Conservation (phyloP, 345 rosid genomes). For the Murraya paniculata region DNA sequence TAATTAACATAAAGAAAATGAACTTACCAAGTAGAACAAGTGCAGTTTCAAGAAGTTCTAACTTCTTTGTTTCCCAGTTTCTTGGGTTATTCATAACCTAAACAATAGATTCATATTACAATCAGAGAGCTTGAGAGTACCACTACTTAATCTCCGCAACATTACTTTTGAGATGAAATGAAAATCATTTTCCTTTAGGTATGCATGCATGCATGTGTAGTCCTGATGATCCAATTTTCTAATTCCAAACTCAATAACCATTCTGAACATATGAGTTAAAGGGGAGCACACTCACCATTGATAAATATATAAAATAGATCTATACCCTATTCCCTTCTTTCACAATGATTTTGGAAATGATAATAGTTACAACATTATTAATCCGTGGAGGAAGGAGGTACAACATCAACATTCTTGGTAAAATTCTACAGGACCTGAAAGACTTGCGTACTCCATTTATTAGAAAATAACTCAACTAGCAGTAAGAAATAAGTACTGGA, state of each 20-base stretch:
- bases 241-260: background rate
- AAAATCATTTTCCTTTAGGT: background rate
- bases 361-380: background rate
- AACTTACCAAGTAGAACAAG: slow-evolving; percentile 31
- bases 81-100: slow-evolving; percentile 27
- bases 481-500: background rate
- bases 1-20: background rate
- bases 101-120: background rate
- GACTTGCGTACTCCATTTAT: background rate
- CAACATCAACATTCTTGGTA: background rate
- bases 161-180: background rate
- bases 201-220: background rate
- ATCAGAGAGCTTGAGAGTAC: background rate
- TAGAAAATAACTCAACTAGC: background rate
- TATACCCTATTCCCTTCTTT: background rate
- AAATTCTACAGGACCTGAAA: background rate
- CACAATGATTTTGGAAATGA: background rate
- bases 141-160: background rate
- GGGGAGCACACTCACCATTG: background rate
- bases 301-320: background rate
- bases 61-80: slow-evolving; percentile 28
- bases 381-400: background rate
- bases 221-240: background rate
- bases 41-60: slow-evolving; percentile 26
- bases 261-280: background rate